phyloP scores from a whole-genome alignment of 352 stramenopile species.

The Globisporangium cylindrosporum region DNA sequence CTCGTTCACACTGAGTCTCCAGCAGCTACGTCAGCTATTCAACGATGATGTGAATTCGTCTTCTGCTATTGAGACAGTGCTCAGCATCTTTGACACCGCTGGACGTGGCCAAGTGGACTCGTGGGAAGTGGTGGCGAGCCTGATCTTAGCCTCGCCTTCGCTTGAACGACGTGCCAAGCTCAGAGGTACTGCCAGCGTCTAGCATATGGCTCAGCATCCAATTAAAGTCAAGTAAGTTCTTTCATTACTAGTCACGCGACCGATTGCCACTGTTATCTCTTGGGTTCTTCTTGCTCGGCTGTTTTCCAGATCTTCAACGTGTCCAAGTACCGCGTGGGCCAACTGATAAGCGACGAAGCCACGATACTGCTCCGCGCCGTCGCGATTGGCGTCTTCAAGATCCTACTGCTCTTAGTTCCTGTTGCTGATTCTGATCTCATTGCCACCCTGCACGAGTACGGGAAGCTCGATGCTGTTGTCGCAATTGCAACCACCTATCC shows the following conservation, averaged over 20 bases:
- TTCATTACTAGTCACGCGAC: background rate
- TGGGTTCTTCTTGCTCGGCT: constrained; percentile 9
- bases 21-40: background rate
- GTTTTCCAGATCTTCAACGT: constrained; percentile 36
- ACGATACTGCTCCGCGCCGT: constrained; percentile 30
- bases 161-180: constrained; percentile 22
- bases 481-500: too few relatives aligned
- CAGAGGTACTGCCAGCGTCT: constrained; percentile 9
- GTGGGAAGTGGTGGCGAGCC: constrained; percentile 22
- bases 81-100: constrained; percentile 20
- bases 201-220: too few relatives aligned
- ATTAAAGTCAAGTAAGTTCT: background rate
- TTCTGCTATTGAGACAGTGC: constrained; percentile 10
- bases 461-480: too few relatives aligned
- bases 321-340: constrained; percentile 25
- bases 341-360: constrained; percentile 31
- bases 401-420: constrained; percentile 1
- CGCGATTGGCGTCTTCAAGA: constrained; percentile 13
- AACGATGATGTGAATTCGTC: background rate
- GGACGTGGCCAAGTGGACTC: constrained; percentile 15
- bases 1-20: background rate
- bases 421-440: too few relatives aligned
- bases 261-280: too few relatives aligned
- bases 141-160: constrained; percentile 21
- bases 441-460: too few relatives aligned